phyloP scores from a whole-genome alignment of 306 rosid species.

The Cercis canadensis region DNA sequence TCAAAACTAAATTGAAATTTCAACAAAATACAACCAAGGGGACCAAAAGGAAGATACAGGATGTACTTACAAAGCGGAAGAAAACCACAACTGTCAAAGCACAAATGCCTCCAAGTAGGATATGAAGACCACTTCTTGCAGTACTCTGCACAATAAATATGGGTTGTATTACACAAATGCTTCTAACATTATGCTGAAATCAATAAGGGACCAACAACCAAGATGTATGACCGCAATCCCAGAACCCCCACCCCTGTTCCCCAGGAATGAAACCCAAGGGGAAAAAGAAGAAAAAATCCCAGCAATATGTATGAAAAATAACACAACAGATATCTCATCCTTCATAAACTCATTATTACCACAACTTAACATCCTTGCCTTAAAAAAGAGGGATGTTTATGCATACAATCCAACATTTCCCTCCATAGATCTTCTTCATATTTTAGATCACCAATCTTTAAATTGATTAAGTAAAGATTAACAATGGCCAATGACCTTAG shows the following conservation, averaged over 20 bases:
- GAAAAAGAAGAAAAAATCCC: too few species aligned
- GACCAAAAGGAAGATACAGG: slow-evolving; percentile 25
- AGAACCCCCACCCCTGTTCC: not conserved
- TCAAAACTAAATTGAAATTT: slow-evolving; percentile 15
- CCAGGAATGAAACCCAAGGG: not conserved
- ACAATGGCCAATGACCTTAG: too few species aligned
- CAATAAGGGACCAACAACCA: slow-evolving; percentile 31
- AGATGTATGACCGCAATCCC: slow-evolving; percentile 9
- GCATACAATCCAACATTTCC: too few species aligned
- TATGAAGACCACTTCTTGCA: slow-evolving; percentile 91
- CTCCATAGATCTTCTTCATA: too few species aligned
- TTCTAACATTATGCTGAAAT: slow-evolving; percentile 20
- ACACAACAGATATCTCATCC: not conserved
- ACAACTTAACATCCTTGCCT: not conserved
- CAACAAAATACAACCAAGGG: slow-evolving; percentile 17
- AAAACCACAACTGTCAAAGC: slow-evolving; percentile 93
- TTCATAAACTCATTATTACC: not conserved
- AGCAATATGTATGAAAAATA: too few species aligned
- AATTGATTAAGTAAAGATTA: too few species aligned
- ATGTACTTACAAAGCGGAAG: slow-evolving; percentile 91
- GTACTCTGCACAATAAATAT: slow-evolving; percentile 72
- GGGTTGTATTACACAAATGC: slow-evolving; percentile 24
- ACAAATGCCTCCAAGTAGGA: slow-evolving; percentile 95
- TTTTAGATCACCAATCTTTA: too few species aligned
- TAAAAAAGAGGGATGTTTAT: too few species aligned